Evolutionary conservation across 805 yeast species (phyloP).

Genomic region (Candida tammaniensis): DNA sequence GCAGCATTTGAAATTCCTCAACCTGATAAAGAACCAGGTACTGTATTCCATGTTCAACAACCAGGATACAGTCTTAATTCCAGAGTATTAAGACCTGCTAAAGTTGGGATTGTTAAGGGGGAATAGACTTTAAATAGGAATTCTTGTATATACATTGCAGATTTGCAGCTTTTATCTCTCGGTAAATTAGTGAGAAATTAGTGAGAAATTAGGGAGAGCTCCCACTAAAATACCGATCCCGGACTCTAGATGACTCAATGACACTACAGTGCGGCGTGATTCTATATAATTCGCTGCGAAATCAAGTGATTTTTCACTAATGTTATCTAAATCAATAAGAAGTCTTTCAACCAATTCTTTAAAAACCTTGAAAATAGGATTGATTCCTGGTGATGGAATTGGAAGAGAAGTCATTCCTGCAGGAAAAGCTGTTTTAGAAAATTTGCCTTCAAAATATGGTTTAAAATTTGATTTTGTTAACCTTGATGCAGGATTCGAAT

Average conservation of each 20-base stretch:
- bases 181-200: no score
- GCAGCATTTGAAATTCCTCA: conserved; percentile 87
- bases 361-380: conserved; percentile 47
- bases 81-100: conserved; percentile 91
- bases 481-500: conserved; percentile 91
- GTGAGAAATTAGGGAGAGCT: no score
- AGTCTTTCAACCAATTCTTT: conserved; percentile 23
- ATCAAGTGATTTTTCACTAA: no score
- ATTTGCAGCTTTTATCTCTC: no score
- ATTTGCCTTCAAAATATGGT: conserved; percentile 71
- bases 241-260: no score
- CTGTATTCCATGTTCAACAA: conserved; percentile 91
- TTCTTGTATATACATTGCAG: conserved; percentile 9
- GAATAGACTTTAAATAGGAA: conserved; percentile 10
- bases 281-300: no score
- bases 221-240: no score
- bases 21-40: conserved; percentile 87
- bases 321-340: no score
- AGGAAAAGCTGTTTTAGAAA: conserved; percentile 83
- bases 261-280: no score
- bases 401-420: conserved; percentile 98
- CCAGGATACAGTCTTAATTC: conserved; percentile 82
- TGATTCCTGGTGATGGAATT: conserved; percentile 98
- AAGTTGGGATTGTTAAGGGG: conserved; percentile 87
- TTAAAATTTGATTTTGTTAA: conserved; percentile 82